Percentiles rank a stretch among this genome's conserved stretches.
Conservation (phyloP, 371 early-diverging fungal species). For the Lichtheimia corymbifera region DNA sequence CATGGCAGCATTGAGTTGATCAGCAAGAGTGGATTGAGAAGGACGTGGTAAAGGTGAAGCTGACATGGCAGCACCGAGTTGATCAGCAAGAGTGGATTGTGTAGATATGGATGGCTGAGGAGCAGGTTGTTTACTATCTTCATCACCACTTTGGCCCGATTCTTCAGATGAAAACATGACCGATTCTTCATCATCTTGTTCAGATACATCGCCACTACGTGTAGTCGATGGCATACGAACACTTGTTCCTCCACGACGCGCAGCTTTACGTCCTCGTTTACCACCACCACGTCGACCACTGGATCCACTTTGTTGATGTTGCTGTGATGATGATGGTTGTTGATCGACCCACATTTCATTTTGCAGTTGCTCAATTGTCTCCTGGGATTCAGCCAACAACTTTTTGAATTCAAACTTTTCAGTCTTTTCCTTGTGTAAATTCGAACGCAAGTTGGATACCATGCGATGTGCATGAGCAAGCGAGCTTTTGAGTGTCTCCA, state of each 20-base stretch:
- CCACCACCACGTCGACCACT: too few relatives aligned
- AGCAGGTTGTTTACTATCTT: too few relatives aligned
- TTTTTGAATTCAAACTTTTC: constrained; percentile 47
- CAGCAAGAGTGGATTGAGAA: not conserved
- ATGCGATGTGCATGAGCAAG: constrained; percentile 29
- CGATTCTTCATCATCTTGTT: too few relatives aligned
- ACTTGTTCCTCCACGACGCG: too few relatives aligned
- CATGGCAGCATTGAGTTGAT: constrained; percentile 4
- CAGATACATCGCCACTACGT: too few relatives aligned
- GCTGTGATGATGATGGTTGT: constrained; percentile 11
- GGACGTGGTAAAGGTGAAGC: not conserved
- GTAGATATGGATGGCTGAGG: too few relatives aligned
- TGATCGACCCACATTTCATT: constrained; percentile 21
- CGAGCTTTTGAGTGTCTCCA: constrained; percentile 24
- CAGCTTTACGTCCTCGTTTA: too few relatives aligned
- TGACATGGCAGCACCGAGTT: not conserved
- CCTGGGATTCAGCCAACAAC: constrained; percentile 48
- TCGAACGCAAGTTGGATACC: constrained; percentile 25
- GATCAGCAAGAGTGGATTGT: too few relatives aligned
- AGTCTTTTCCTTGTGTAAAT: constrained; percentile 29
- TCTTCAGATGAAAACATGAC: too few relatives aligned
- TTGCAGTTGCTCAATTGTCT: constrained; percentile 46
- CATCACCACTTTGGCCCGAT: too few relatives aligned
- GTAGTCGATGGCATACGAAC: too few relatives aligned
- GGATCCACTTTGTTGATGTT: too few relatives aligned